Evolutionary conservation across 768 basidiomycete genomes (phyloP), one percentile per base, ranked within the genome.

Genomic region (Thelephora aurantiotincta): DNA sequence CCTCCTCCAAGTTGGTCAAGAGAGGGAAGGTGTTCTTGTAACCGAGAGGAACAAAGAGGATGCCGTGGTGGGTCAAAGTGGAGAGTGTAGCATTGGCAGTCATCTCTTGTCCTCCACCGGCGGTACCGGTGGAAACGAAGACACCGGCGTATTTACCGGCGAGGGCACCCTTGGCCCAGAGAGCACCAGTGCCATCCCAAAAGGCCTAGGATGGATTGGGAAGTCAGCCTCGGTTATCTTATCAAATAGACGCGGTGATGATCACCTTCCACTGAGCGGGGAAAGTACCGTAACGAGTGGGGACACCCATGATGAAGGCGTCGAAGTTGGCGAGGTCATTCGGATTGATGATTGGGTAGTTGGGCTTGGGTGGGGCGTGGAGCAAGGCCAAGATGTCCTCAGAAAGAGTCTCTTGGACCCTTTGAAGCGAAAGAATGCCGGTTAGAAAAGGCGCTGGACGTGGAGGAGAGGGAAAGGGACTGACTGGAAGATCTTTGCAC

Each of bases 71-170:
- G 20, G 65, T 68, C 48, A 80, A 58, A 50, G 78, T 67, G 54
- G 64, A 65, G 54, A 87, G 83, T 59, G 91, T 86, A 6, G 69
- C 60, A 47, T 89, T 57, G 37, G 80, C 75, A 46, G 73, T 74
- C 58, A 86, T 56, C 33, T 81, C 82, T 54, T 91, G 88, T n/a
- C 89, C 89, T 50, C 88, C 86, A 47, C 87, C 86, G 11, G 69
- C 76, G n/a, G 70, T 66, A 1, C 71, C 82, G 0, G 82, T 80
- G 19, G 80, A 81, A 43, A 86, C 75, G 66, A 90, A 91, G 36
- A 78, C 64, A 12, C 78, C 71, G 2, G 74, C 88, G 53, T 75
- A 80, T 62, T 92, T 93, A 54, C 88, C 89, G 14, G 70, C 63
- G 45, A 92, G 67, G 1, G 63, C 67, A 18, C 86, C 79, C 0